Base-by-base conservation (phyloP, 2,329 filamentous ascomycete genomes). In the Aspergillus caelatus region DNA sequence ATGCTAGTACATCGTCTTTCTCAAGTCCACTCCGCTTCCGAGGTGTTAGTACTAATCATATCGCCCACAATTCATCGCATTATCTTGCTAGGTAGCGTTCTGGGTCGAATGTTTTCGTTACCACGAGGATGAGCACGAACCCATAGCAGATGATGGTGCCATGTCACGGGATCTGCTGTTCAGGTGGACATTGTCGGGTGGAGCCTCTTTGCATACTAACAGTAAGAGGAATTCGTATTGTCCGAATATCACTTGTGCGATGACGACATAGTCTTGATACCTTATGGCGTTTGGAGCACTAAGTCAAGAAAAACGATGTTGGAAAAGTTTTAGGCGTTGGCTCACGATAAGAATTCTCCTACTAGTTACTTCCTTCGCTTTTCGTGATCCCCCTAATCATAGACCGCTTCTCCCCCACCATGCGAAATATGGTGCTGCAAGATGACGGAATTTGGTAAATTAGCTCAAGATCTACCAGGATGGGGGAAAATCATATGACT, bases 371-470 rank as follows among this genome's bases (percentile, higher is more conserved):
- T 3, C 16, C 8, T n/a, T 19, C 19, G 39, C 3, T 41, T 10
- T 3, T n/a, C 16, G 39, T 8, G 39, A 41, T 10, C 39, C 39
- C 7, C 8, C 39, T n/a, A n/a, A 41, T 41, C 16, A 19, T 19
- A 5, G 19, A 9, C 16, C 39, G 19, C 7, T 36, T 10, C 0
- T 4, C 28, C 50, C 21, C 45, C 45, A 23, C 30, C 30, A 54
- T 10, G 11, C 30, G 19, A 54, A n/a, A 54, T 4, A 36, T 12
- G n/a, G 16, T 14, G 39, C 39, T 36, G 52, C 52, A 54, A n/a
- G 30, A 54, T 54, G 52, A 54, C 52, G 52, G 30, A 54, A 54
- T 54, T n/a, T 54, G n/a, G n/a, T 10, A 21, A 19, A 21, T n/a
- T 54, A 36, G 28, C 30, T 54, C 28, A n/a, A 36, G 52, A 54